Evolutionary conservation across 2,329 filamentous ascomycete species (phyloP), one percentile per base, ranked within the genome.

Genomic region (Aspergillus flavus): DNA sequence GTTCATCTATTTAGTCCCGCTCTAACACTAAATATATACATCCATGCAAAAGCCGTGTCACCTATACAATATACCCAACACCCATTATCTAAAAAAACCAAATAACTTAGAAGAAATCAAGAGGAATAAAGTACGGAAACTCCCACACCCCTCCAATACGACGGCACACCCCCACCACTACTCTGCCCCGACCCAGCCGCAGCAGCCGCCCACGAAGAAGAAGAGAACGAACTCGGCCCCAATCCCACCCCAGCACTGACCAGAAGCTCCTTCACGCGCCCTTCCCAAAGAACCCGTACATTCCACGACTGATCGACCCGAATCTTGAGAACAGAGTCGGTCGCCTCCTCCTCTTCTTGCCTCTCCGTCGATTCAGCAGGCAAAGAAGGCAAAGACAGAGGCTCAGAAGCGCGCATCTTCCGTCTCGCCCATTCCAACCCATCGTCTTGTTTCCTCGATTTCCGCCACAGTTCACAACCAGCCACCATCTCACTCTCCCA

Each of bases 401-500:
- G 28, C 66, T 75, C 71, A 62, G 70, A 65, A 57, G 71, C 61
- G 62, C 72, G 78, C 73, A 73, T 72, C 64, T 74, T 78, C 55
- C 66, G 67, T 76, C 78, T 65, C 74, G 75, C 73, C 76, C 76
- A 72, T 81, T 82, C 59, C 67, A 79, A 59, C 72, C 78, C 70
- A 81, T 84, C 63, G 78, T 76, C 67, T 74, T 79, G 36, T 57
- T 66, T 50, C 59, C 65, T 71, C 87, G 90, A 61, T 41, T 64
- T 57, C 72, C 92, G 89, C 94, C 95, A 99, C 50, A 98, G 82
- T 80, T 99, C 95, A 81, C 93, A 92, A 16, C 95, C 95, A 28
- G 98, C 86, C 30, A 93, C 90, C 83, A 97, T 90, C 63, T 95
- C 91, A 74, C 93, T 97, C 81, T 99, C 95, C 81, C 97, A 99